Evolutionary conservation across 371 early-diverging fungal genomes (phyloP), one percentile per base, ranked within the genome.

Genomic region (Apophysomyces ossiformis): DNA sequence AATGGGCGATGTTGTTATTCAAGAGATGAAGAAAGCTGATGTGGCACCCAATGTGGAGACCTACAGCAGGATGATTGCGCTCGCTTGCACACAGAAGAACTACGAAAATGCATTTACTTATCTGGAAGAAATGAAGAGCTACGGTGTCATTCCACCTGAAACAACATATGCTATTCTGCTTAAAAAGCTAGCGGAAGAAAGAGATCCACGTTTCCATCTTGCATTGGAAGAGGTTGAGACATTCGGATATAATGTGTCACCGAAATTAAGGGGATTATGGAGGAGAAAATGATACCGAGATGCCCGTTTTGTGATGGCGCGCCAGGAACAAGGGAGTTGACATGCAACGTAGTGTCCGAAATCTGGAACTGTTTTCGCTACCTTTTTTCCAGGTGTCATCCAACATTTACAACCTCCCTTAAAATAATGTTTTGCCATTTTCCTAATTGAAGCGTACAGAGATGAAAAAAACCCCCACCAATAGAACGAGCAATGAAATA

Each of bases 91-190:
- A 1, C 85, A 87, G 70, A 74, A 68, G 59, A 75, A 89, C 67
- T 92, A 92, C 61, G 93, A 92, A 68, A 88, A 89, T 41, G 92
- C 91, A 32, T 93, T 93, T 67, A 71, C 76, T 57, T 92, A 90
- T 46, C 80, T 93, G 59, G 92, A 92, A 68, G 87, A 90, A 68
- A 90, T 92, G 90, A 90, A 90, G 80, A 73, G 84, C 21, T 82
- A 86, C 50, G 83, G 82, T 60, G 85, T 89, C 46, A 79, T 86
- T 57, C 93, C 93, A n/a, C 76, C 82, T 0, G 77, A 80, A 63
- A 37, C 66, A 0, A 80, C 85, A 11, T 91, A 92, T 64, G 72
- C 79, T 7, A 68, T 65, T 5, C 70, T 93, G 11, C 86, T 87
- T 36, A 72, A 78, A 35, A 87, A 88, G 57, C 84, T 92, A 26